These are phyloP conservation scores for Amauroascus verrucosus DNA, from an alignment of 2,329 filamentous ascomycete genomes.

Conservation along the genomic window DNA sequence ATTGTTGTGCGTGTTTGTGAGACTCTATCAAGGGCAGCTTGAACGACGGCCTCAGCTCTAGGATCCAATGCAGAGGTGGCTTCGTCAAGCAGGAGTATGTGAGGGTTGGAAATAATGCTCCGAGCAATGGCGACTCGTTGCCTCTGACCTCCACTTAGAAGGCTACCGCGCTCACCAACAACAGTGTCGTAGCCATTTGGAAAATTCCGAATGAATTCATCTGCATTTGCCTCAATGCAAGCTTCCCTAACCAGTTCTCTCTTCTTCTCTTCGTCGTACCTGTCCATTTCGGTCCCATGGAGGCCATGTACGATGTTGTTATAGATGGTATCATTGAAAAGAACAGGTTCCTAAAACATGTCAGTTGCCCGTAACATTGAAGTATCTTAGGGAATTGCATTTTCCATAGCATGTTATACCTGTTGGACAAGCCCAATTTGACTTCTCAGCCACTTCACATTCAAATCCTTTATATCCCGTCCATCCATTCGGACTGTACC, in stretches of 20 bases:
- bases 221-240: constrained; percentile 74
- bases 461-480: constrained; percentile 39
- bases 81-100: constrained; percentile 76
- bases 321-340: constrained; percentile 72
- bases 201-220: constrained; percentile 67
- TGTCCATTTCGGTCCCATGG: constrained; percentile 62
- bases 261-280: constrained; percentile 53
- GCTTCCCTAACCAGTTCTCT: constrained; percentile 59
- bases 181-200: constrained; percentile 79
- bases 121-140: constrained; percentile 82
- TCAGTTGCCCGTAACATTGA: not conserved
- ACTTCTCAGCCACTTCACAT: constrained; percentile 35
- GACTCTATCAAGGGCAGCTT: constrained; percentile 68
- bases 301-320: constrained; percentile 71
- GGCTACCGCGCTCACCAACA: constrained; percentile 75
- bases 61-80: constrained; percentile 80
- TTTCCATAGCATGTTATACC: constrained; percentile 8
- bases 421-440: constrained; percentile 43
- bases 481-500: constrained; percentile 43
- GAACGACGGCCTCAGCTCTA: constrained; percentile 75
- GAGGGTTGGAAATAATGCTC: constrained; percentile 72
- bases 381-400: too few relatives aligned
- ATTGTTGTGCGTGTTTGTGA: constrained; percentile 76
- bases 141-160: constrained; percentile 81
- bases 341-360: constrained; percentile 59